Conservation (phyloP, 2,329 filamentous ascomycete species). For the Penicillium hordei region DNA sequence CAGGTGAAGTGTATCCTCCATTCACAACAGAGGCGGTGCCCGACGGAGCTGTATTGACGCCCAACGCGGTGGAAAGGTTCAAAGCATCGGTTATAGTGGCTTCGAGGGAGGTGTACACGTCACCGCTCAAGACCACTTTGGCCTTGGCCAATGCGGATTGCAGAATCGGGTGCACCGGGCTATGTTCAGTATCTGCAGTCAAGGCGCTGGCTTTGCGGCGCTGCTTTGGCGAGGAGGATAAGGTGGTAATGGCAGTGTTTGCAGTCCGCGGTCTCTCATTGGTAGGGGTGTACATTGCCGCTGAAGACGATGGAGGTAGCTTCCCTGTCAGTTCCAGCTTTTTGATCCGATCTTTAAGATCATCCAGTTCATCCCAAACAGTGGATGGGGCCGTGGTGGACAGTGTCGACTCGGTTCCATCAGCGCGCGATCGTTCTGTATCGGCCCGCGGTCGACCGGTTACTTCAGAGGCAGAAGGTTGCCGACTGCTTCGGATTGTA, state of each 20-base stretch:
- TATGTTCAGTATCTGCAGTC: constrained; percentile 38
- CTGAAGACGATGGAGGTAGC: constrained; percentile 76
- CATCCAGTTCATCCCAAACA: constrained; percentile 96
- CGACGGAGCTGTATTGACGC: constrained; percentile 64
- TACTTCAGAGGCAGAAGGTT: constrained; percentile 36
- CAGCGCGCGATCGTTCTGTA: constrained; percentile 42
- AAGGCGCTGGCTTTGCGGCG: constrained; percentile 52
- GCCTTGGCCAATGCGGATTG: constrained; percentile 78
- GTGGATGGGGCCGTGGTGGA: constrained; percentile 89
- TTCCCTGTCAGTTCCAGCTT: constrained; percentile 88
- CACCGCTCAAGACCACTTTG: constrained; percentile 65
- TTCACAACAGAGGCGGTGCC: constrained; percentile 38
- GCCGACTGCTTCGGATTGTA: constrained; percentile 38
- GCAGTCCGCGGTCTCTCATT: constrained; percentile 86
- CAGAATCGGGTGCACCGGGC: constrained; percentile 72
- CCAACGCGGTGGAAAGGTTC: constrained; percentile 74
- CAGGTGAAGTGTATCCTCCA: constrained; percentile 52
- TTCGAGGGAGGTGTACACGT: constrained; percentile 78
- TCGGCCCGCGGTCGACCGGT: constrained; percentile 37
- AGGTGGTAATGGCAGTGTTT: constrained; percentile 84
- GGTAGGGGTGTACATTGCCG: constrained; percentile 70
- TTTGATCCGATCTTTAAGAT: constrained; percentile 88
- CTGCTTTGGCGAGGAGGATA: constrained; percentile 85
- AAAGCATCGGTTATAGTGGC: constrained; percentile 79
- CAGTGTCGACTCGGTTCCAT: constrained; percentile 80